Evolutionary conservation across 139 green algal species (phyloP).

Genomic region (Asterochloris erici): DNA sequence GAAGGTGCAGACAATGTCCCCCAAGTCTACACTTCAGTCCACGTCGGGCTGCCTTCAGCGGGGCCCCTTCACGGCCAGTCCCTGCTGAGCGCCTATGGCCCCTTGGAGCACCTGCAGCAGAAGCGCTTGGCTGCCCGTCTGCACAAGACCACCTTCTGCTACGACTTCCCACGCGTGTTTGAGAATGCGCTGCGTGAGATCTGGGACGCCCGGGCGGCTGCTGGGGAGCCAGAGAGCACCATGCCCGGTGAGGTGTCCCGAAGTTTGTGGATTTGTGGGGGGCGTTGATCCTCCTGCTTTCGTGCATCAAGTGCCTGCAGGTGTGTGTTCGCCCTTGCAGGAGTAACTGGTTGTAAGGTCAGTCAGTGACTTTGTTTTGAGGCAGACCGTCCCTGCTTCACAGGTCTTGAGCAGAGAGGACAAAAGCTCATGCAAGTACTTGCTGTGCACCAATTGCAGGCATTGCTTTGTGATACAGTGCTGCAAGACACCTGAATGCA

Average conservation of each 20-base stretch:
- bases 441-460: background rate
- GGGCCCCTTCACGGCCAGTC: conserved; percentile 46
- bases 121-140: conserved; percentile 73
- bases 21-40: conserved; percentile 15
- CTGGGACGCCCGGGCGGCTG: conserved; percentile 61
- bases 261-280: too few relatives aligned
- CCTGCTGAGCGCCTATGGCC: conserved; percentile 67
- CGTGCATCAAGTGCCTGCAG: too few relatives aligned
- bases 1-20: conserved; percentile 42
- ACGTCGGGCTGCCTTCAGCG: background rate
- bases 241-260: conserved; percentile 7
- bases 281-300: too few relatives aligned
- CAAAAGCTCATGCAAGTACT: background rate
- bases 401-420: background rate
- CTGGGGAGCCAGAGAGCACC: conserved; percentile 37
- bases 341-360: too few relatives aligned
- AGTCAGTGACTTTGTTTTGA: too few relatives aligned
- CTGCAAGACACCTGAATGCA: background rate
- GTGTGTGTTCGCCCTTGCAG: too few relatives aligned
- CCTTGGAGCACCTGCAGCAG: conserved; percentile 76
- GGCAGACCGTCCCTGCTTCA: background rate
- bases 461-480: background rate
- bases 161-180: conserved; percentile 95
- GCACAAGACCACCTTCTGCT: conserved; percentile 89
- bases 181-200: conserved; percentile 75